Conservation (phyloP, 1,284 basidiomycete genomes). For the Ceratobasidium sp. region DNA sequence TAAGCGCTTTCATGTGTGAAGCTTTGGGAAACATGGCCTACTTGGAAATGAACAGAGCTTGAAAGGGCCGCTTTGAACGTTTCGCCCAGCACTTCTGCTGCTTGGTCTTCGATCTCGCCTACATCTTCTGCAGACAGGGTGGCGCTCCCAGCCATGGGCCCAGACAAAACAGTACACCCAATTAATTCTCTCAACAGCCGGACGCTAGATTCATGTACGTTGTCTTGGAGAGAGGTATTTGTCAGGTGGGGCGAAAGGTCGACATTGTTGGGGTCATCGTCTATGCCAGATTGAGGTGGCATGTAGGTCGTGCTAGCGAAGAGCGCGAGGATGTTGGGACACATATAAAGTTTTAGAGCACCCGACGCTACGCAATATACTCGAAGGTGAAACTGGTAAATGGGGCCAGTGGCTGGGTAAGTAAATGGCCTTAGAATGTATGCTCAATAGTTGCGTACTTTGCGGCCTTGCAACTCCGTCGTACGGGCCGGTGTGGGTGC, state of each 20-base stretch:
- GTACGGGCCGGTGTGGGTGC: slow-evolving; percentile 50
- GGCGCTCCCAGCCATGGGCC: slow-evolving; percentile 49
- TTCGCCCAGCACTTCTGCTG: slow-evolving; percentile 75
- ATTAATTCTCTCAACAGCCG: slow-evolving; percentile 81
- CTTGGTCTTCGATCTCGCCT: slow-evolving; percentile 68
- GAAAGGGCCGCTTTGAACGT: slow-evolving; percentile 87
- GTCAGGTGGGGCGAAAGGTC: slow-evolving; percentile 89
- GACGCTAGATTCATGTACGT: slow-evolving; percentile 67
- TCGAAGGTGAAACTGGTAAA: slow-evolving; percentile 87
- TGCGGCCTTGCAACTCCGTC: slow-evolving; percentile 64
- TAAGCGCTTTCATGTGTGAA: slow-evolving; percentile 26
- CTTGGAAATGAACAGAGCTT: slow-evolving; percentile 90
- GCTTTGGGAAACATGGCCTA: slow-evolving; percentile 53
- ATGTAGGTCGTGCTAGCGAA: slow-evolving; percentile 80
- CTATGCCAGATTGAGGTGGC: slow-evolving; percentile 54
- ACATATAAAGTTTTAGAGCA: slow-evolving; percentile 81
- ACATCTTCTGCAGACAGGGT: slow-evolving; percentile 64
- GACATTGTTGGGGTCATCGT: slow-evolving; percentile 53
- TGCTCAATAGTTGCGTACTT: slow-evolving; percentile 61
- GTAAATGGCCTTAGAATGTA: background rate
- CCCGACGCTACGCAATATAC: slow-evolving; percentile 91
- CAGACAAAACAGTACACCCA: slow-evolving; percentile 68
- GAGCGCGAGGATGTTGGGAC: slow-evolving; percentile 84
- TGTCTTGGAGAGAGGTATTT: slow-evolving; percentile 90
- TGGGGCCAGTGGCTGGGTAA: slow-evolving; percentile 41